These are phyloP conservation scores for Coemansia sp. DNA, from an alignment of 192 early-diverging fungal genomes.

Conservation along the genomic window DNA sequence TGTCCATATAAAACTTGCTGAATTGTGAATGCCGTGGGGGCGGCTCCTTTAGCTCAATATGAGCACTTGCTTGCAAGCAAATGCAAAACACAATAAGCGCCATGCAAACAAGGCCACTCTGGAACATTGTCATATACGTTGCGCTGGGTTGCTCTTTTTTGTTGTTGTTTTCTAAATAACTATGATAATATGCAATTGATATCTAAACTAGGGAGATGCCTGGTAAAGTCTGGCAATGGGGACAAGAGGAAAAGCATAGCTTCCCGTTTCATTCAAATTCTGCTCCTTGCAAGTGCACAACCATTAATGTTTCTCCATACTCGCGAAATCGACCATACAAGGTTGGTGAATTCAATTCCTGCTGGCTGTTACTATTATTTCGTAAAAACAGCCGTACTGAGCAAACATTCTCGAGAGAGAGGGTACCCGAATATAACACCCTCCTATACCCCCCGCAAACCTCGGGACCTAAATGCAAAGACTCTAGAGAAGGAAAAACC, in stretches of 20 bases:
- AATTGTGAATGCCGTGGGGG: conserved; percentile 51
- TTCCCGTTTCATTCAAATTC: neutral
- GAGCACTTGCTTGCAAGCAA: conserved; percentile 16
- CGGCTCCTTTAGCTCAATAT: conserved; percentile 50
- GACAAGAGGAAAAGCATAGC: neutral
- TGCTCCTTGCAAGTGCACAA: neutral
- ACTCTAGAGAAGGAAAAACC: neutral
- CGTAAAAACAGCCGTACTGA: neutral
- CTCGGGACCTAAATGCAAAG: neutral
- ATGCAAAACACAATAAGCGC: neutral
- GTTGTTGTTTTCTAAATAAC: neutral
- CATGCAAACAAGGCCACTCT: neutral
- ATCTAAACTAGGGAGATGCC: too few species aligned
- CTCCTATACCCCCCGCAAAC: neutral
- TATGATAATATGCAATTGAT: too few species aligned
- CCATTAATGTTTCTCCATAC: neutral
- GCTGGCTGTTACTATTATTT: conserved; percentile 1
- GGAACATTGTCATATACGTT: neutral
- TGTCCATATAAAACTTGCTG: conserved; percentile 49
- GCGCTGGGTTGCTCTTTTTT: neutral
- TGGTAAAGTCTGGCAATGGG: neutral
- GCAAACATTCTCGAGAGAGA: neutral
- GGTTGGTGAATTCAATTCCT: neutral
- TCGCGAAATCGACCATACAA: neutral
- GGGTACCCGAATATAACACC: neutral